Base-by-base conservation (phyloP, 2,329 filamentous ascomycete species). In the Emericellopsis cladophorae region DNA sequence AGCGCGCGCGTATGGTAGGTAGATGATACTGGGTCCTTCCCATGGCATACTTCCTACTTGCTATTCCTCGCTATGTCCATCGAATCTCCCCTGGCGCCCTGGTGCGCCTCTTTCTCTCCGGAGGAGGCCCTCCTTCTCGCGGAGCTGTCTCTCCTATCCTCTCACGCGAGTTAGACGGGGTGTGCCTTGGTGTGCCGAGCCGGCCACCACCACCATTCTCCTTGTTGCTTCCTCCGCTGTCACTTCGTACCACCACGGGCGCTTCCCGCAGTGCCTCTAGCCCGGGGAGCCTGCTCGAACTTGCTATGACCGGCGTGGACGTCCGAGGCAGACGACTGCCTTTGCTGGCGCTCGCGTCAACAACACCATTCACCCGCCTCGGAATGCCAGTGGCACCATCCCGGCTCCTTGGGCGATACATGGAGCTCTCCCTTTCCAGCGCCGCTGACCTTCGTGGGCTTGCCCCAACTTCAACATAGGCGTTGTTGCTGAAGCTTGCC, bases 401-500 rank as follows among this genome's bases (percentile, higher is more conserved):
- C 26, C 60, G 54, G 48, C 64, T 66, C 8, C 59, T 54, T 1
- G 66, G 66, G 15, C 64, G 56, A 44, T 67, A 66, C 4, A 65
- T 39, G 26, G 56, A 49, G 21, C 54, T 51, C 12, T 69, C 66
- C 22, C 46, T 36, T 39, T 68, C 65, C 33, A 66, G 54, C 10
- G 59, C 52, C 4, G 62, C 52, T 4, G 59, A 53, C 37, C 64
- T 57, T 7, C 64, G 55, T 7, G 68, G 67, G 39, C 63, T 70
- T 32, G 70, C 62, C 3, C 72, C 70, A 7, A 76, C 65, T 46
- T 76, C 73, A 42, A 76, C 68, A 42, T 64, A 70, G 0, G 71
- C 62, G 7, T 63, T 60, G 42, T 52, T 48, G 6, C 56, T 57
- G 6, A 60, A 46, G 42, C 55, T 64, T 44, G 52, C 52, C 24